Base-by-base conservation (phyloP, 1,284 basidiomycete genomes). In the Pseudozyma flocculosa region DNA sequence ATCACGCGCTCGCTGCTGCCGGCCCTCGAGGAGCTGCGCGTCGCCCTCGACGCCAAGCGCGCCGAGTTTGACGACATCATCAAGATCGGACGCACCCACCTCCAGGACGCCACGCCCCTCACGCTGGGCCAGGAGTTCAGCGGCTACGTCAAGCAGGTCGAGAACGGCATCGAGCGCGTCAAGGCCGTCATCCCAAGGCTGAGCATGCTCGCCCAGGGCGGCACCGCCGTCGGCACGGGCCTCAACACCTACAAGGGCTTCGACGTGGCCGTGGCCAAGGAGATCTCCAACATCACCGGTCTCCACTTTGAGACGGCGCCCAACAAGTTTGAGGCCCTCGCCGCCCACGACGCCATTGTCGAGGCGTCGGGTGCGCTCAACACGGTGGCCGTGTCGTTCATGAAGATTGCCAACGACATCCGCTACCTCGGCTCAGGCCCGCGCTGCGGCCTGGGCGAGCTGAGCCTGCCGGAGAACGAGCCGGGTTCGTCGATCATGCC, bases 391-490 rank as follows among this genome's bases (percentile, higher is more conserved):
- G 90, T 88, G 73, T 95, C 92, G 29, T 82, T 97, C 62, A 96
- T 97, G 92, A 99, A 99, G 84, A 97, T 98, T 73, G 95, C 94
- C 52, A 98, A 99, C 80, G 95, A 99, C 78, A 95, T 99, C 76
- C 87, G 95, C 43, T 98, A 90, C 84, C 88, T 99, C 65, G 95
- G 88, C 30, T 97, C 94, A 47, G 95, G 95, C 51, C 95, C 95
- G 61, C 88, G 95, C 48, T 99, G 95, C 76, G 95, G 95, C 60
- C 84, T 98, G 43, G 95, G 95, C 32, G 95, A 99, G 81, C 82
- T 99, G 45, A 86, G 84, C 72, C 82, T 98, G 54, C 95, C 95
- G 19, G 95, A 98, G 82, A 99, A 99, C 80, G 95, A 99, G 81
- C 95, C 95, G 40, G 95, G 95, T 55, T 95, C 91, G 76, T 95